Evolutionary conservation across 139 green algal species (phyloP), one percentile per base, ranked within the genome.

Genomic region (Micromonas pusilla): DNA sequence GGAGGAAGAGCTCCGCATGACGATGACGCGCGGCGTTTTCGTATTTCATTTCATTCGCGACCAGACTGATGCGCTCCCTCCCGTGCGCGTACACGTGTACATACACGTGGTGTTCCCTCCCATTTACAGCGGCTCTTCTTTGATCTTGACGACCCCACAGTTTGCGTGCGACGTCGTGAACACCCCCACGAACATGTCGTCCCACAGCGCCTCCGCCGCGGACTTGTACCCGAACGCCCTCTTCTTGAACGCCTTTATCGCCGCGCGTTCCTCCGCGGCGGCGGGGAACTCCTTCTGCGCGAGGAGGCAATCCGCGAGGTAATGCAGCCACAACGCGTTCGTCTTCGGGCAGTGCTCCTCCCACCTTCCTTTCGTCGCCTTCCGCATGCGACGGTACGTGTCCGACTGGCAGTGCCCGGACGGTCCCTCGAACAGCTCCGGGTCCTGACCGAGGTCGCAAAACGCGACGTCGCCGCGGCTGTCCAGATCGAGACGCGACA

Each of bases 251-350:
- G 71, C 70, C 16, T 70, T 30, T n/a, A 90, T 38, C 32, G 68
- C 36, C 20, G 77, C 39, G 45, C 76, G 83, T 54, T 88, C 54
- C 19, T 38, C 76, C 6, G 75, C 25, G 62, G 0, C 78, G 37
- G 72, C 28, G 5, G 31, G 26, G 62, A 67, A 75, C 63, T 66
- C 31, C 80, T 96, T 94, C 34, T 86, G 66, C 3, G 54, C 84
- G 0, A 92, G 82, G 60, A 97, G 72, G 6, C 87, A 88, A 63
- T 97, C 92, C 16, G 90, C 88, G 34, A 98, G 83, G 84, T 98
- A 98, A 65, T 92, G 84, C 78, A 98, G 74, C 94, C 94, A 98
- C 26, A 94, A 79, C 34, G 81, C 86, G 83, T 98, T 98, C n/a
- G 93, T 98, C 36, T 80, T 79, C 1, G 90, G 91, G 37, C 70